phyloP scores from a whole-genome alignment of 129 eudicot species.

The Helianthus tuberosus region DNA sequence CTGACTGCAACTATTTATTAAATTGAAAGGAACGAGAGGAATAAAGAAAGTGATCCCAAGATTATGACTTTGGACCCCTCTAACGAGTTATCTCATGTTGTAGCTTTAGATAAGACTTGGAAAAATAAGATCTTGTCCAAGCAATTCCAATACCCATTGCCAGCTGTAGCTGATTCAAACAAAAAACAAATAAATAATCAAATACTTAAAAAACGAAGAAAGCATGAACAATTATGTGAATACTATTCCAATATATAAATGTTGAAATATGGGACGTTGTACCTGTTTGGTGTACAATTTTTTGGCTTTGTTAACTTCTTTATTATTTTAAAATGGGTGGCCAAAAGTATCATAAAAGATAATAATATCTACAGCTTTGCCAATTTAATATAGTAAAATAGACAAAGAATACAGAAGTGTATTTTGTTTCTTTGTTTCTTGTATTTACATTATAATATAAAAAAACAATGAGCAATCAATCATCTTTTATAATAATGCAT shows the following conservation, averaged over 20 bases:
- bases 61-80: too few relatives aligned
- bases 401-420: not conserved
- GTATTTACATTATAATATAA: not conserved
- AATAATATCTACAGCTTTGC: not conserved
- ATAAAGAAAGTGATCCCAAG: too few relatives aligned
- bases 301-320: not conserved
- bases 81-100: too few relatives aligned
- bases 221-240: not conserved
- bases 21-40: too few relatives aligned
- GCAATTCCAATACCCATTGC: too few relatives aligned
- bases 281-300: not conserved
- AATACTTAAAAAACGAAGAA: too few relatives aligned
- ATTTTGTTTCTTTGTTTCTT: slow-evolving; percentile 17
- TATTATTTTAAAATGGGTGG: slow-evolving; percentile 7
- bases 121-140: too few relatives aligned
- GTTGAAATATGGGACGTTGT: not conserved
- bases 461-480: not conserved
- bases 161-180: too few relatives aligned
- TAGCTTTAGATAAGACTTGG: too few relatives aligned
- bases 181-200: too few relatives aligned
- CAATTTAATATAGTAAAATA: slow-evolving; percentile 7
- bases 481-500: not conserved
- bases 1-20: too few relatives aligned
- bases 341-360: slow-evolving; percentile 18
- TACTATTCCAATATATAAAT: not conserved